Percentiles rank a stretch among this genome's conserved stretches.
Evolutionary conservation across 2,329 filamentous ascomycete species (phyloP).

Genomic region (Trichophyton schoenleinii): DNA sequence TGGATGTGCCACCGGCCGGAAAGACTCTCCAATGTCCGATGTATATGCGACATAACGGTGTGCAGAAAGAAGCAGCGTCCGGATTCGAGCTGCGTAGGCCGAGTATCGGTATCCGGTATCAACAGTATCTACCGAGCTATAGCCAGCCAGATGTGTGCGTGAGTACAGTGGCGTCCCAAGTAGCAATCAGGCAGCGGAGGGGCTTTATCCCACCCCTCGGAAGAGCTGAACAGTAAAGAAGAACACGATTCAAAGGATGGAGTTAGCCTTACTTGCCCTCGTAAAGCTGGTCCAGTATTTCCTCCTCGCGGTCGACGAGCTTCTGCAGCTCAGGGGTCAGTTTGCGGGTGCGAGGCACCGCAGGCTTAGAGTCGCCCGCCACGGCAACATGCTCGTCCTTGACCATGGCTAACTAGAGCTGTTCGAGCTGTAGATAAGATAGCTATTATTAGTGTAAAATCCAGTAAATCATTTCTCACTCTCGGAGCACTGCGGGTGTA

Average conservation of each 20-base stretch:
- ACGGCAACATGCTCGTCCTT: slow-evolving; percentile 22
- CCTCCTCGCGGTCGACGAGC: slow-evolving; percentile 51
- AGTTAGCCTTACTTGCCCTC: slow-evolving; percentile 56
- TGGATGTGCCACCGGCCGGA: slow-evolving; percentile 83
- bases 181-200: not conserved
- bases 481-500: not conserved
- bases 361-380: slow-evolving; percentile 7
- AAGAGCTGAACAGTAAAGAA: not conserved
- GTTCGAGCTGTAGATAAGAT: not conserved
- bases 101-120: slow-evolving; percentile 81
- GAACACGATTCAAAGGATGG: not conserved
- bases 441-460: too few relatives aligned
- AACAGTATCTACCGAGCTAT: slow-evolving; percentile 62
- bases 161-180: not conserved
- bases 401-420: not conserved
- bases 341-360: slow-evolving; percentile 17
- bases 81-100: slow-evolving; percentile 73
- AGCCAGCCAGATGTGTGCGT: not conserved
- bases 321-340: slow-evolving; percentile 45
- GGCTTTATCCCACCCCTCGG: not conserved
- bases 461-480: too few relatives aligned
- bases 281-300: slow-evolving; percentile 63
- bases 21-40: slow-evolving; percentile 89
- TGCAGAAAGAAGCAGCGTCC: slow-evolving; percentile 76
- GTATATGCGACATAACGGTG: slow-evolving; percentile 97